Conservation (phyloP, 164 flowering plant genomes). For the Umbilicus rupestris region DNA sequence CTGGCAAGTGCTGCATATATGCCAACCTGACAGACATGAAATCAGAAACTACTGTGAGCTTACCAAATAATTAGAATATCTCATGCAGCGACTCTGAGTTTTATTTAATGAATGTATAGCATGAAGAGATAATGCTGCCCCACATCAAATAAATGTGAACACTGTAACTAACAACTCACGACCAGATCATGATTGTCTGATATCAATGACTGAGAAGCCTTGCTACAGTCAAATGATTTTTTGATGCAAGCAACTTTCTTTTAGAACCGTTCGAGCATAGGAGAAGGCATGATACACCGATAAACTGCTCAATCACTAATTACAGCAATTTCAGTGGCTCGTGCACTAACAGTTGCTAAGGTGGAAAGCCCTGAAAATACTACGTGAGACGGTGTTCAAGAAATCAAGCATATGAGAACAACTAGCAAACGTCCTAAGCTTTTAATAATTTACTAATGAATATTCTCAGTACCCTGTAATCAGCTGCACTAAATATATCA, state of each 20-base stretch:
- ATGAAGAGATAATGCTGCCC: no score
- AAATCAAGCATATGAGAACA: not conserved
- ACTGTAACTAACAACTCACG: not conserved
- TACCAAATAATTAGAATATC: no score
- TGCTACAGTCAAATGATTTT: not conserved
- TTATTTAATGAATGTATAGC: not conserved
- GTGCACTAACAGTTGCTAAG: no score
- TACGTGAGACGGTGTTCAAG: no score
- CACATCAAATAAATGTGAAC: not conserved
- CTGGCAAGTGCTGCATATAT: constrained; percentile 74
- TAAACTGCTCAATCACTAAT: no score
- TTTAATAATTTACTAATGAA: not conserved
- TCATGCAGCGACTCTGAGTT: not conserved
- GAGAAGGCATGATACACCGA: not conserved
- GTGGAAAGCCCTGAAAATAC: no score
- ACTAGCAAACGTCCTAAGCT: not conserved
- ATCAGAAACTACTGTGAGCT: no score
- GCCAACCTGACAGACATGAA: constrained; percentile 99
- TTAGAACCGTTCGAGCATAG: not conserved
- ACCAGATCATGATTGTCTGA: not conserved
- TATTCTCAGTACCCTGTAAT: no score
- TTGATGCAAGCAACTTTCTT: not conserved
- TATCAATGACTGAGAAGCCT: not conserved
- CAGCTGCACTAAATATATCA: not conserved
- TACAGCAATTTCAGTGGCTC: no score